Evolutionary conservation across 2,329 filamentous ascomycete species (phyloP).

Genomic region (Aspergillus oerlinghausenensis): DNA sequence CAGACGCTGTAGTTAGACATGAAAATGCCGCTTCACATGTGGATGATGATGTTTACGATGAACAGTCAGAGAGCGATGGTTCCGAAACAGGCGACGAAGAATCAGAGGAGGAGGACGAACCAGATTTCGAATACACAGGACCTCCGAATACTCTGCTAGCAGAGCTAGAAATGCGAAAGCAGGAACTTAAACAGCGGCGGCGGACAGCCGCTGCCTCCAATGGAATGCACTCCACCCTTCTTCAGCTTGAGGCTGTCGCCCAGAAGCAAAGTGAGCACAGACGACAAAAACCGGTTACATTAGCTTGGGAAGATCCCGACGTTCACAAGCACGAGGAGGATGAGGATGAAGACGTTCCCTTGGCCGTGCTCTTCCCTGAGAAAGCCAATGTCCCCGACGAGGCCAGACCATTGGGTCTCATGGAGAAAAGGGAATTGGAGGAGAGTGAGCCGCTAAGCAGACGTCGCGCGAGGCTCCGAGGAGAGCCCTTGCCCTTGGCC

Average conservation of each 20-base stretch:
- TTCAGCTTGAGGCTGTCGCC: constrained; percentile 86
- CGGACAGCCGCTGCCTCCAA: constrained; percentile 64
- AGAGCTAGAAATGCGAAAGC: constrained; percentile 85
- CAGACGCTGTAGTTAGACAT: constrained; percentile 16
- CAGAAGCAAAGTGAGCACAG: constrained; percentile 70
- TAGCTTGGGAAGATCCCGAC: constrained; percentile 76
- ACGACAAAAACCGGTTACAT: constrained; percentile 70
- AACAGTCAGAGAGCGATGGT: constrained; percentile 10
- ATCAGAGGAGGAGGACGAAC: constrained; percentile 38
- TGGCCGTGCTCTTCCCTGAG: constrained; percentile 70
- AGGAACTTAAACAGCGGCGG: constrained; percentile 77
- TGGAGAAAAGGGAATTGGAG: constrained; percentile 73
- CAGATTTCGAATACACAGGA: constrained; percentile 54
- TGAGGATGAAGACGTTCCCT: constrained; percentile 78
- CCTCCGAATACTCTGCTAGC: constrained; percentile 86
- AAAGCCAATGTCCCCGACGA: constrained; percentile 30
- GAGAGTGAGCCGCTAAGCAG: constrained; percentile 85
- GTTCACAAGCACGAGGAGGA: constrained; percentile 43
- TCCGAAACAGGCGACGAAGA: constrained; percentile 17
- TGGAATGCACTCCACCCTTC: constrained; percentile 84
- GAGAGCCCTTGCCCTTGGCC: constrained; percentile 43
- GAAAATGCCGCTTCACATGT: constrained; percentile 16
- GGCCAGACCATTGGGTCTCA: constrained; percentile 41
- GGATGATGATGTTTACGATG: constrained; percentile 10
- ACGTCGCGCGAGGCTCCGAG: constrained; percentile 69